phyloP scores from a whole-genome alignment of 768 basidiomycete species.

The Chalciporus piperatus region DNA sequence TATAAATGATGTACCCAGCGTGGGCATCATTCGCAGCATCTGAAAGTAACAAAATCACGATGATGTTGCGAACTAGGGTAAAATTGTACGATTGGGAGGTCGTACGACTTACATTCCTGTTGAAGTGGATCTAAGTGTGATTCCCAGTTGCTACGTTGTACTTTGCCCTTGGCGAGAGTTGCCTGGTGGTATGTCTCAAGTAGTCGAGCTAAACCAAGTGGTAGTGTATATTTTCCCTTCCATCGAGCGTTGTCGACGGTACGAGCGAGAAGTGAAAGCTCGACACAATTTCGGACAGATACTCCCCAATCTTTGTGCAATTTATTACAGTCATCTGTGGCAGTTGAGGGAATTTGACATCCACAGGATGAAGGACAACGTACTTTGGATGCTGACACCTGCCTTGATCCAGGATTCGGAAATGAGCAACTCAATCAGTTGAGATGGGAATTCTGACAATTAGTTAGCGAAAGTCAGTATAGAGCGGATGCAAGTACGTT shows the following conservation, averaged over 20 bases:
- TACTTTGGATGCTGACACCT: slow-evolving; percentile 75
- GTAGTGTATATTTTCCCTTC: slow-evolving; percentile 64
- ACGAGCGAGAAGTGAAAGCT: slow-evolving; percentile 66
- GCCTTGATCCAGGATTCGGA: slow-evolving; percentile 57
- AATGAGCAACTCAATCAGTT: slow-evolving; percentile 50
- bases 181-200: slow-evolving; percentile 58
- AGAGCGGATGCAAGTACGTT: slow-evolving; percentile 23
- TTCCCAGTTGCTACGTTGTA: slow-evolving; percentile 75
- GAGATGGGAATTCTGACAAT: slow-evolving; percentile 49
- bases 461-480: slow-evolving; percentile 4
- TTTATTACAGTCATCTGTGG: slow-evolving; percentile 65
- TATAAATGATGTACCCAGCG: slow-evolving; percentile 56
- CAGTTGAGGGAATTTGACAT: not conserved
- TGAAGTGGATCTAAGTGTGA: slow-evolving; percentile 41
- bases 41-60: slow-evolving; percentile 25
- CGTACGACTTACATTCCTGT: slow-evolving; percentile 53
- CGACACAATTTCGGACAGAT: slow-evolving; percentile 53
- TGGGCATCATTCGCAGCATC: slow-evolving; percentile 76
- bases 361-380: slow-evolving; percentile 9
- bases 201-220: slow-evolving; percentile 64
- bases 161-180: slow-evolving; percentile 50
- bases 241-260: slow-evolving; percentile 68
- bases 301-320: slow-evolving; percentile 47
- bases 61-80: not conserved
- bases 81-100: not conserved